phyloP scores from a whole-genome alignment of 1,139 yeast species.

The Hyphopichia buzzinii region DNA sequence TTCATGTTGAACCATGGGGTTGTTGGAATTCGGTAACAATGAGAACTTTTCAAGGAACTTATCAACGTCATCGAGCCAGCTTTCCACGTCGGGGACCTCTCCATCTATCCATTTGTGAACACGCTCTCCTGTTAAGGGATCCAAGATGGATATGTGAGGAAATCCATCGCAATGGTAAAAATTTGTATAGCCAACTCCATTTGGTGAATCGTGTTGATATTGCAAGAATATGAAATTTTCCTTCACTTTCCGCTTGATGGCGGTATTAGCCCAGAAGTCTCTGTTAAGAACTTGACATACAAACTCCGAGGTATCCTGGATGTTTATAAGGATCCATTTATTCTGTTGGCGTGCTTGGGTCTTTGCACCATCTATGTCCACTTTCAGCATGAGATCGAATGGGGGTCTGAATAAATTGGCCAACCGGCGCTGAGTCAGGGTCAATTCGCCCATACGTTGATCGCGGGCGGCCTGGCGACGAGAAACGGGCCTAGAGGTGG shows the following conservation, averaged over 20 bases:
- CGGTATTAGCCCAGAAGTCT: conserved; percentile 84
- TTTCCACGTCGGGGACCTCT: conserved; percentile 52
- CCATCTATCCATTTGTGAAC: conserved; percentile 67
- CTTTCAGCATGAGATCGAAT: conserved; percentile 73
- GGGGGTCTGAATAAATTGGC: conserved; percentile 91
- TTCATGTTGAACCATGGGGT: conserved; percentile 64
- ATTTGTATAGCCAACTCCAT: conserved; percentile 67
- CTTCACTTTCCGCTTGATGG: conserved; percentile 61
- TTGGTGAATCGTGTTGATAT: conserved; percentile 72
- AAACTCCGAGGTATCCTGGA: conserved; percentile 83
- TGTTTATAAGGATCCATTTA: conserved; percentile 84
- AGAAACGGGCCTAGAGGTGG: conserved; percentile 13
- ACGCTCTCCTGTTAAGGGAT: conserved; percentile 94
- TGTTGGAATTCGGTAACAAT: conserved; percentile 59
- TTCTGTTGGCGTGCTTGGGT: conserved; percentile 56
- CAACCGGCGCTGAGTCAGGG: conserved; percentile 66
- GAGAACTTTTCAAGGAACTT: conserved; percentile 64
- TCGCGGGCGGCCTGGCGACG: conserved; percentile 31
- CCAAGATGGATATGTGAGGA: conserved; percentile 91
- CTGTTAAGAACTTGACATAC: conserved; percentile 87
- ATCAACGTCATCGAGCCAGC: conserved; percentile 61
- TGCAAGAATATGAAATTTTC: conserved; percentile 78
- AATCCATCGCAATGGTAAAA: conserved; percentile 64
- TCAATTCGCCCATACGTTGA: conserved; percentile 34
- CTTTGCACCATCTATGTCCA: conserved; percentile 72